These are phyloP conservation scores for Mucor piriformis DNA, from an alignment of 371 early-diverging fungal genomes.

Conservation along the genomic window DNA sequence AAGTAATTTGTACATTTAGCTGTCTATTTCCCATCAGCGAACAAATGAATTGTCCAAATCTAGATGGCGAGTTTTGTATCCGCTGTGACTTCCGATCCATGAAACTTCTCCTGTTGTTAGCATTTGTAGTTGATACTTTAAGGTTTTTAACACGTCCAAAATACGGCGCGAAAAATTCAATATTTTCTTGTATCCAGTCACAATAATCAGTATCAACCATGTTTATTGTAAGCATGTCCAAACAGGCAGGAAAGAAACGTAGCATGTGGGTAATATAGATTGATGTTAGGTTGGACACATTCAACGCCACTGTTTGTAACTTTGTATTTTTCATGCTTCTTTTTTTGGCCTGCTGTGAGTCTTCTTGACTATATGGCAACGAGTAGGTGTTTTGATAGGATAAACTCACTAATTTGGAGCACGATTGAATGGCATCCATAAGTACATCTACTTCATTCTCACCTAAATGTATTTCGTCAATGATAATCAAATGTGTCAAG, in stretches of 20 bases:
- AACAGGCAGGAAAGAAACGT: neutral
- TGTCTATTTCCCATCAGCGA: neutral
- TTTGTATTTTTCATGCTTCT: neutral
- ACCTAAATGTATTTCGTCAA: neutral
- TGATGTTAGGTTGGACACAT: neutral
- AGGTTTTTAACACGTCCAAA: neutral
- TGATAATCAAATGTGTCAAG: neutral
- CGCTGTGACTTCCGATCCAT: neutral
- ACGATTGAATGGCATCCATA: neutral
- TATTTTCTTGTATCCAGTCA: neutral
- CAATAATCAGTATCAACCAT: neutral
- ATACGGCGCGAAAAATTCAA: neutral
- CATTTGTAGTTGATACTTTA: neutral
- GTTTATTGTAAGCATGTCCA: neutral
- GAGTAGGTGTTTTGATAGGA: neutral
- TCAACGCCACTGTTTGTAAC: neutral
- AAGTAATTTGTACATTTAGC: neutral
- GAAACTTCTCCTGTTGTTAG: neutral
- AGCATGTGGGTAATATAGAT: neutral
- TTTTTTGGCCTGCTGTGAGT: neutral
- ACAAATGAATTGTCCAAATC: neutral
- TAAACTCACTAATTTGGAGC: neutral
- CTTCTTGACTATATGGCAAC: neutral
- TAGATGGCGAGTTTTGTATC: neutral
- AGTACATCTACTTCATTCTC: neutral